Base-by-base conservation (phyloP, 2,329 filamentous ascomycete species). In the Alternaria tenuissima region DNA sequence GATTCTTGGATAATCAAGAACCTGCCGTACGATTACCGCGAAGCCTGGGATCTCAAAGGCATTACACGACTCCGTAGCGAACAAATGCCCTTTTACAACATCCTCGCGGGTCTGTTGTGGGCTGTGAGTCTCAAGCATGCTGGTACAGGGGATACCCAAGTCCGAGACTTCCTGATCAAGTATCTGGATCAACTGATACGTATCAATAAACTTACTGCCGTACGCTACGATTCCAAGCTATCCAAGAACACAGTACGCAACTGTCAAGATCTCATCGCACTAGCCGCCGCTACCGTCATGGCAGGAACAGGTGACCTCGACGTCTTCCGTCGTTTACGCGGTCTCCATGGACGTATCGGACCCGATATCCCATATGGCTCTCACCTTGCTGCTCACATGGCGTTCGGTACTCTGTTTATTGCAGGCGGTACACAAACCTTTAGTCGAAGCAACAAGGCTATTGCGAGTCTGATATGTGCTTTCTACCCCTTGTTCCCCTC, bases 401-500 rank as follows among this genome's bases (percentile, higher is more conserved):
- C 95, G 1, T 90, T 98, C 47, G 95, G 95, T 5, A 86, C 93
- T 12, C 83, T 99, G 1, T 99, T 99, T 78, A 83, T 99, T 3
- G 95, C 92, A 1, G 96, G 94, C 53, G 95, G 96, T 4, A 97
- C 92, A 1, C 90, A 93, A 70, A 98, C 95, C 0, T 93, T 99
- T 73, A 91, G 92, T 55, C 96, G 92, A 5, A 94, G 91, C 38
- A 90, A 97, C 74, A 83, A 96, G 55, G 94, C 94, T 9, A 89
- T 96, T 49, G 94, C 93, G 1, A 88, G 92, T 12, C 84, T 99
- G 7, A 87, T 99, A 7, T 90, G 95, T 43, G 91, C 95, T 1
- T 96, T 99, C 77, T 99, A 99, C 73, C 95, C 95, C 0, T 85
- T 97, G 20, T 97, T 96, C 76, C 95, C 95, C 0, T 90, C 88